Conservation (phyloP, 2,329 filamentous ascomycete genomes). For the Xylaria sp. region DNA sequence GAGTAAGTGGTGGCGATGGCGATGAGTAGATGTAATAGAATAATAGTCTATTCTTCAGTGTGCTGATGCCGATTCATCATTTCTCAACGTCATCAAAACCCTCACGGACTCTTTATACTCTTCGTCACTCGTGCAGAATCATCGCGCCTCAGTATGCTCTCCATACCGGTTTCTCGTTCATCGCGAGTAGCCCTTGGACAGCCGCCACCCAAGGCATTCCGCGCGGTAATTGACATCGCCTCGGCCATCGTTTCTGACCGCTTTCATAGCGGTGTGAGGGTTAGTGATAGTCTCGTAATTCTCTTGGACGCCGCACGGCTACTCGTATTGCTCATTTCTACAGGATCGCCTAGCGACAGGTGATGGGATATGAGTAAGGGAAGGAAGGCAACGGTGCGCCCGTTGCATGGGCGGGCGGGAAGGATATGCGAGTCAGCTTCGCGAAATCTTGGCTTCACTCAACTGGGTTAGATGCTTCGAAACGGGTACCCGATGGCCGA, state of each 20-base stretch:
- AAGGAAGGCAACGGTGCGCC: neutral
- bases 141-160: neutral
- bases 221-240: constrained; percentile 27
- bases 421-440: constrained; percentile 25
- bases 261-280: constrained; percentile 1
- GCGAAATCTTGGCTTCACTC: constrained; percentile 25
- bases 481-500: constrained; percentile 25
- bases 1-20: neutral
- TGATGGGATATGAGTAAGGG: constrained; percentile 11
- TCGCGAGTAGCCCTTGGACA: neutral
- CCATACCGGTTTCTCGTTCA: constrained; percentile 16
- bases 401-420: constrained; percentile 8
- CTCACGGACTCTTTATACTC: constrained; percentile 25
- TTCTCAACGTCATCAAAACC: neutral
- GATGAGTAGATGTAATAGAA: constrained; percentile 1
- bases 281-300: constrained; percentile 1
- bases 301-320: constrained; percentile 2
- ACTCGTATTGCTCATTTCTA: constrained; percentile 12
- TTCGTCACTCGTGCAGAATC: neutral
- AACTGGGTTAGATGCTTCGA: neutral
- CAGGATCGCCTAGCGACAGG: neutral
- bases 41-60: neutral
- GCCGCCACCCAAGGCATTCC: neutral
- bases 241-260: constrained; percentile 22
- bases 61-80: neutral